phyloP scores from a whole-genome alignment of 352 stramenopile species.

The Phytophthora boehmeriae region DNA sequence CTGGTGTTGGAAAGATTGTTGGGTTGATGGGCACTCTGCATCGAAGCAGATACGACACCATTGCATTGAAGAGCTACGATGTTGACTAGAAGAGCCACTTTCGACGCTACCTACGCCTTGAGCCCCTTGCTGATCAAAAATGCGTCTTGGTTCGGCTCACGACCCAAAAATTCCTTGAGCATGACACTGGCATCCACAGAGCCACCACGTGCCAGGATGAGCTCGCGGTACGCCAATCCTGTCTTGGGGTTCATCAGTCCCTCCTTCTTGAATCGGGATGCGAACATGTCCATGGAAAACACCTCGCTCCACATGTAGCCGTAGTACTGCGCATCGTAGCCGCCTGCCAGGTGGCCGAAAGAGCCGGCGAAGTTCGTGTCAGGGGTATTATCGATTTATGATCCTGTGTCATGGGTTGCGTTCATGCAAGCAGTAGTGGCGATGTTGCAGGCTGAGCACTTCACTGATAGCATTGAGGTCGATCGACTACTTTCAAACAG shows the following conservation, averaged over 20 bases:
- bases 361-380: slow-evolving; percentile 85
- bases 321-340: slow-evolving; percentile 85
- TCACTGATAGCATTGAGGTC: no score
- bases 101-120: slow-evolving; percentile 21
- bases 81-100: background rate
- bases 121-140: slow-evolving; percentile 87
- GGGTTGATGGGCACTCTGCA: no score
- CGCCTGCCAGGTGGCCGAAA: slow-evolving; percentile 83
- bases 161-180: slow-evolving; percentile 84
- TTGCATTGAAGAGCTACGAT: background rate
- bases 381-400: slow-evolving; percentile 88
- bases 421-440: no score
- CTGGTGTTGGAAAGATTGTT: no score
- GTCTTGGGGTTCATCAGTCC: slow-evolving; percentile 83
- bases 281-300: slow-evolving; percentile 92
- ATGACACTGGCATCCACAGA: slow-evolving; percentile 81
- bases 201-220: slow-evolving; percentile 85
- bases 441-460: no score
- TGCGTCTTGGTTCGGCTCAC: slow-evolving; percentile 75
- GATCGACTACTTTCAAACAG: no score
- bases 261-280: slow-evolving; percentile 86
- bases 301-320: slow-evolving; percentile 93
- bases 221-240: slow-evolving; percentile 84
- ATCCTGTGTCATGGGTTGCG: no score
- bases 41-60: no score